phyloP scores from a whole-genome alignment of 2,329 filamentous ascomycete species.

The Conoideocrella luteorostrata region DNA sequence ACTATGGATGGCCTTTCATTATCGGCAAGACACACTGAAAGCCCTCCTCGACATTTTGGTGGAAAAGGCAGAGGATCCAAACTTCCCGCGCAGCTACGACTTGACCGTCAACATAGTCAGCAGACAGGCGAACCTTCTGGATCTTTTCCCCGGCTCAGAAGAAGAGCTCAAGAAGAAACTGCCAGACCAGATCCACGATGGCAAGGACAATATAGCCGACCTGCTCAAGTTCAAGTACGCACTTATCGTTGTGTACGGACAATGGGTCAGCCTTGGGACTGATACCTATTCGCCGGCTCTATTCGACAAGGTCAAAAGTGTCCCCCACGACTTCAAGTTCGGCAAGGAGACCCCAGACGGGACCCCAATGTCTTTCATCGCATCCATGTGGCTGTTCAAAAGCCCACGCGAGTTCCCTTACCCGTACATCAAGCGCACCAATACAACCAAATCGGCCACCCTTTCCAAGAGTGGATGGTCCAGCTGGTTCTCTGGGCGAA shows the following conservation, averaged over 20 bases:
- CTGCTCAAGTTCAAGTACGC: neutral
- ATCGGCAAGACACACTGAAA: constrained; percentile 30
- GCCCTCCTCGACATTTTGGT: constrained; percentile 32
- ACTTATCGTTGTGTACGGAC: constrained; percentile 39
- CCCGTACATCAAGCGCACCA: constrained; percentile 42
- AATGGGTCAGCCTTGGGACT: constrained; percentile 42
- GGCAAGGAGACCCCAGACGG: constrained; percentile 20
- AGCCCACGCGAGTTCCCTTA: constrained; percentile 40
- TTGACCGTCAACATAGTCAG: constrained; percentile 40
- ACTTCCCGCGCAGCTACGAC: constrained; percentile 40
- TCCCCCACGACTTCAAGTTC: constrained; percentile 21
- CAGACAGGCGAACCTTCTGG: constrained; percentile 28
- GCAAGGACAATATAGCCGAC: constrained; percentile 29
- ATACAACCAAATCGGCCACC: constrained; percentile 34
- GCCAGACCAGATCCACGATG: constrained; percentile 31
- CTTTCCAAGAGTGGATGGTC: constrained; percentile 34
- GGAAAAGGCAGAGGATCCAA: constrained; percentile 36
- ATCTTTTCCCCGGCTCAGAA: constrained; percentile 19
- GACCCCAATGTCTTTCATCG: constrained; percentile 36
- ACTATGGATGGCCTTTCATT: constrained; percentile 35
- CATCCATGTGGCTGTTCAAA: constrained; percentile 39
- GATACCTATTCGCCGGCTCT: constrained; percentile 30
- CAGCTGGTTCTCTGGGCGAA: constrained; percentile 27
- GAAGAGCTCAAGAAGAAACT: constrained; percentile 28
- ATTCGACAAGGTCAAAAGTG: constrained; percentile 30